A percentile compares a stretch with the other conserved stretches of the same genome.
Conservation (phyloP, 2,329 filamentous ascomycete genomes). For the Claviceps lovelessii region DNA sequence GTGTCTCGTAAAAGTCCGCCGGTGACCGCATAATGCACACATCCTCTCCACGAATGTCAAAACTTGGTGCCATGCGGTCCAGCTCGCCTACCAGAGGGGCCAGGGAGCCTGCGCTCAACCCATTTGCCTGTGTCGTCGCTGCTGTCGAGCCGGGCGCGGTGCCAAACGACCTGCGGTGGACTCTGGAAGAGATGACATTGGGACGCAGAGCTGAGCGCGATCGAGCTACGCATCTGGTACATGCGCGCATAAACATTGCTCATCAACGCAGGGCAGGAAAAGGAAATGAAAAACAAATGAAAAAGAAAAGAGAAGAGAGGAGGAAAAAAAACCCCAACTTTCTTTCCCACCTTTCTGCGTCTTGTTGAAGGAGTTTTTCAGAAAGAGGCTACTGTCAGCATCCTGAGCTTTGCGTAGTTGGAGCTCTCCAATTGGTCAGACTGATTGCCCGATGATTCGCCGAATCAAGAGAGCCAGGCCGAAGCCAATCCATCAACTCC, state of each 20-base stretch:
- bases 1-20: constrained; percentile 74
- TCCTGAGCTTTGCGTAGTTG: neutral
- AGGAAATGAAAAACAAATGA: no score
- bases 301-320: no score
- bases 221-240: constrained; percentile 18
- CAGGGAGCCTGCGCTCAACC: constrained; percentile 23
- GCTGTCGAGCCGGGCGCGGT: constrained; percentile 20
- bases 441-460: constrained; percentile 17
- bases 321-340: no score
- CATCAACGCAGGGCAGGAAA: neutral
- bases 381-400: neutral
- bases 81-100: constrained; percentile 54
- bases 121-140: constrained; percentile 14
- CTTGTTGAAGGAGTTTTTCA: neutral
- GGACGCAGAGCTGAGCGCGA: constrained; percentile 6
- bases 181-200: constrained; percentile 13
- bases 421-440: neutral
- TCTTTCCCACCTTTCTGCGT: neutral
- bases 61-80: constrained; percentile 79
- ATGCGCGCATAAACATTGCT: constrained; percentile 22
- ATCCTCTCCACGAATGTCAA: constrained; percentile 68
- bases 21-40: constrained; percentile 70
- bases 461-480: constrained; percentile 8
- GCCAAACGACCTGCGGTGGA: constrained; percentile 26
- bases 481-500: neutral